phyloP scores from a whole-genome alignment of 495 filamentous ascomycete genomes.

The Penicillium riverlandense region DNA sequence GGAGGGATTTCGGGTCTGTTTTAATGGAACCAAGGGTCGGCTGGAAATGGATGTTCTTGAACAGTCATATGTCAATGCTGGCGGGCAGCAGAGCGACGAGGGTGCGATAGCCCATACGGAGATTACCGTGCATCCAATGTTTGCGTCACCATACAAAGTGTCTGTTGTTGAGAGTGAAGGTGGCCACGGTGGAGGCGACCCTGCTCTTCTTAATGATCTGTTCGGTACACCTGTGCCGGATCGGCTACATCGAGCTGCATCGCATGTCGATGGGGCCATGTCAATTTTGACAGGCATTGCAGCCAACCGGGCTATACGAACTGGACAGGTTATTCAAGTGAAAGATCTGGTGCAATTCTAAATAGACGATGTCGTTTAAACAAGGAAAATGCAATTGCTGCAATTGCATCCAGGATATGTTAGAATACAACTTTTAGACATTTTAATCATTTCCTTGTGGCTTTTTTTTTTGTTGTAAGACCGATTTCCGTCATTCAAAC shows the following conservation, averaged over 20 bases:
- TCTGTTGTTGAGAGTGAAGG: slow-evolving; percentile 15
- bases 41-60: slow-evolving; percentile 29
- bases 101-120: slow-evolving; percentile 35
- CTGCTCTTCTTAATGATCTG: slow-evolving; percentile 21
- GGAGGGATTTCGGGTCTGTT: slow-evolving; percentile 27
- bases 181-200: slow-evolving; percentile 28
- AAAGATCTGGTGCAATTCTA: slow-evolving; percentile 19
- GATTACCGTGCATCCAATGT: slow-evolving; percentile 31
- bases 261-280: slow-evolving; percentile 46
- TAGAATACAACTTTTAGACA: too few species aligned
- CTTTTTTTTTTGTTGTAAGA: too few species aligned
- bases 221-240: slow-evolving; percentile 18
- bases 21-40: slow-evolving; percentile 24
- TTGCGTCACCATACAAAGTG: slow-evolving; percentile 21
- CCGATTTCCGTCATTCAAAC: too few species aligned
- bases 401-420: too few species aligned
- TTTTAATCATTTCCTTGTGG: too few species aligned
- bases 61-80: slow-evolving; percentile 26
- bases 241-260: slow-evolving; percentile 17
- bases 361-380: neutral
- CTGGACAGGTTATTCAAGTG: slow-evolving; percentile 30
- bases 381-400: too few species aligned
- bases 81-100: slow-evolving; percentile 23
- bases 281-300: slow-evolving; percentile 52
- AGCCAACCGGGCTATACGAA: slow-evolving; percentile 48